Base-by-base conservation (phyloP, 441 rosid genomes). In the Aleurites moluccanus region DNA sequence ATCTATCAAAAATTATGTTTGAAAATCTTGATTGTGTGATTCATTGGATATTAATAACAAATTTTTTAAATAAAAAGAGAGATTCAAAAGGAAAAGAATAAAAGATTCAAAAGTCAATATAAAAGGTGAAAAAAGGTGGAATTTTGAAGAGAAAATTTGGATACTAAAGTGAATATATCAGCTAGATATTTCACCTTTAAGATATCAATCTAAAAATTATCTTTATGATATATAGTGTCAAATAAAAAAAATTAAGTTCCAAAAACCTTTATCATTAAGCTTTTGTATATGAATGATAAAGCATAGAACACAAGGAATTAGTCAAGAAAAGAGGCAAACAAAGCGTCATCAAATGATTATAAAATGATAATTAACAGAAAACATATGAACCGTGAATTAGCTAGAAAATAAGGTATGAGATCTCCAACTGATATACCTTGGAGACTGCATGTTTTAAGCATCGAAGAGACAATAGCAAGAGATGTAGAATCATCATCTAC, bases 401-500 rank as follows among this genome's bases (percentile, higher is more conserved):
- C 15, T 16, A 13, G 10, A 52, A 13, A 15, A 20, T 2, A 23
- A 27, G 61, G 7, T 38, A 55, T 4, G 27, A 65, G 50, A 49
- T 27, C 47, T 67, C 49, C 5, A 59, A 25, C 27, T 20, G 38
- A 50, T 83, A 90, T 83, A 90, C 97, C 95, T 88, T 77, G 75
- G 33, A 78, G 75, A 38, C 72, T 53, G 50, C 79, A 84, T 6
- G 56, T 62, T 66, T 66, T 80, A 30, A 92, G 88, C 86, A 78
- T 81, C 4, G 84, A 80, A 21, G 91, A 73, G 44, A 86, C 79
- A 33, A 87, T 23, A 11, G 75, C 15, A 23, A 88, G 89, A 66
- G 85, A 79, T 8, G 85, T 73, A 49, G 84, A 74, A 82, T 92
- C 92, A 74, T 91, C 93, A 57, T 92, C 94, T 56, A 91, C 93